Evolutionary conservation across 345 rosid species (phyloP).

Genomic region (Arabis alpina): DNA sequence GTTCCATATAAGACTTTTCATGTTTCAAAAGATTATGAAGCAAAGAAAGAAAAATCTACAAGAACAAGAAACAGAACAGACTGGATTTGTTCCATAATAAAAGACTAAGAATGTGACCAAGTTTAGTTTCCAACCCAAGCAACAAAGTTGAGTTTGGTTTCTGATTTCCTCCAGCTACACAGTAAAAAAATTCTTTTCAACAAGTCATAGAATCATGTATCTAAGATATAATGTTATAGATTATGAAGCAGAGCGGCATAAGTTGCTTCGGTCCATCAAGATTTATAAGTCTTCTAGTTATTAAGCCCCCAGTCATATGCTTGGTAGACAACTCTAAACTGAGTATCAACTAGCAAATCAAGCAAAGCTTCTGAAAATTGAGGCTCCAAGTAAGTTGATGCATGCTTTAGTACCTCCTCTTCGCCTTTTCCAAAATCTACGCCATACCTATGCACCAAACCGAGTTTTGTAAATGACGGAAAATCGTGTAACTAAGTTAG

Average conservation of each 20-base stretch:
- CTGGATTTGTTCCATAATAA: too few species aligned
- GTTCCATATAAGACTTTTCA: not conserved
- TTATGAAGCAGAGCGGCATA: not conserved
- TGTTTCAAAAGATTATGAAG: conserved; percentile 5
- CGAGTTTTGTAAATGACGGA: not conserved
- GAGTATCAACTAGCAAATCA: conserved; percentile 62
- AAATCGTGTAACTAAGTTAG: not conserved
- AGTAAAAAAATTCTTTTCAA: not conserved
- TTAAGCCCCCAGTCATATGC: conserved; percentile 81
- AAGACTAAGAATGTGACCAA: too few species aligned
- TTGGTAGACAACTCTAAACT: conserved; percentile 75
- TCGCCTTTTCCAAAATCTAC: conserved; percentile 78
- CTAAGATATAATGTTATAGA: not conserved
- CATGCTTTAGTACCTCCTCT: conserved; percentile 77
- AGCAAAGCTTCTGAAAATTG: conserved; percentile 61
- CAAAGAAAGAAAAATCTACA: not conserved
- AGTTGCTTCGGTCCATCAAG: not conserved
- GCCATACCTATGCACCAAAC: conserved; percentile 7
- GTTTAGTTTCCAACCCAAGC: not conserved
- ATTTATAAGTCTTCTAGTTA: conserved; percentile 41
- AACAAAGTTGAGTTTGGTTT: conserved; percentile 1
- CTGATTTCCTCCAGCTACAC: not conserved
- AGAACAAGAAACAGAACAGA: not conserved
- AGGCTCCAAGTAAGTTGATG: conserved; percentile 71
- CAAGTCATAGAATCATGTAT: not conserved